Evolutionary conservation across 768 basidiomycete genomes (phyloP).

Genomic region (Amanita rimosa): DNA sequence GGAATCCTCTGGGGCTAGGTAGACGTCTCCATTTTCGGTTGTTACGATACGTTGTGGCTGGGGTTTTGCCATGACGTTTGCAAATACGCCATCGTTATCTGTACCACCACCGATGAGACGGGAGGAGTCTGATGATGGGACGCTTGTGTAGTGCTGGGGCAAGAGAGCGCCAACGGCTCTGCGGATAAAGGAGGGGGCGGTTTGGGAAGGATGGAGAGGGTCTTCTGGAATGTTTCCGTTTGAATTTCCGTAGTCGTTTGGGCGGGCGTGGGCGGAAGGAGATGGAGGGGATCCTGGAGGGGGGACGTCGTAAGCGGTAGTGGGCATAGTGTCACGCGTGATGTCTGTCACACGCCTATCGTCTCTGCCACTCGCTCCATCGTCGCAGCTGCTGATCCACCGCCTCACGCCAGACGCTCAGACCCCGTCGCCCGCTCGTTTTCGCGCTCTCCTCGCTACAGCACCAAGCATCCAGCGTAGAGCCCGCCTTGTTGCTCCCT

Average conservation of each 20-base stretch:
- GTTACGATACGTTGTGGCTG: constrained; percentile 30
- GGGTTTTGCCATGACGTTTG: constrained; percentile 90
- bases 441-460: constrained; percentile 36
- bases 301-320: constrained; percentile 43
- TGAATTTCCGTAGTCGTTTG: constrained; percentile 63
- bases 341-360: not conserved
- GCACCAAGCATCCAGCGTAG: constrained; percentile 63
- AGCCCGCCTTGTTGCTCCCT: constrained; percentile 42
- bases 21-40: constrained; percentile 42
- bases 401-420: constrained; percentile 47
- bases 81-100: constrained; percentile 91
- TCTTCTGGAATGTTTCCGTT: constrained; percentile 52
- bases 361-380: constrained; percentile 31
- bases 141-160: constrained; percentile 51
- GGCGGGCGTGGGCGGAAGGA: constrained; percentile 42
- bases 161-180: constrained; percentile 49
- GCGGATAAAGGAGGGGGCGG: constrained; percentile 42
- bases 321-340: constrained; percentile 24
- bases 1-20: constrained; percentile 67
- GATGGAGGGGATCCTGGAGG: constrained; percentile 74
- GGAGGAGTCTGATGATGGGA: constrained; percentile 30
- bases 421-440: constrained; percentile 39
- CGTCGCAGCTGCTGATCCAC: constrained; percentile 29
- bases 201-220: constrained; percentile 24
- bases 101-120: constrained; percentile 49